A percentile compares a stretch with the other conserved stretches of the same genome.
phyloP scores from a whole-genome alignment of 2,329 filamentous ascomycete genomes.

The Paecilomyces dactylethromorphus region DNA sequence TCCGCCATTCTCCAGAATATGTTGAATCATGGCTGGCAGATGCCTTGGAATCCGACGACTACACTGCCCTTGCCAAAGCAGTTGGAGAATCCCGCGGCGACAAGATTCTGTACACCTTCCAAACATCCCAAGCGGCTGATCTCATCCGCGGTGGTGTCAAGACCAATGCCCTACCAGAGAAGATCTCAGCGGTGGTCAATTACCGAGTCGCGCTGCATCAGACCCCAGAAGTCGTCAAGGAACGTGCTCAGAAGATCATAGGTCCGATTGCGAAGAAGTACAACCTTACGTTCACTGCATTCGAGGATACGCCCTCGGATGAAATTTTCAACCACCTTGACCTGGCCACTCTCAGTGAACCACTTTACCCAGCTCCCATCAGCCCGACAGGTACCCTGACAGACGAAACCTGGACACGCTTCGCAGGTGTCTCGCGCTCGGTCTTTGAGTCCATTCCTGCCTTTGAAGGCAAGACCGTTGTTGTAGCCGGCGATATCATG shows the following conservation, averaged over 20 bases:
- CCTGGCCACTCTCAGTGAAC: constrained; percentile 21
- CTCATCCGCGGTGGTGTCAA: constrained; percentile 51
- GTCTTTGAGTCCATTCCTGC: constrained; percentile 31
- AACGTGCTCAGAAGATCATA: constrained; percentile 42
- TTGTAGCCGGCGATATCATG: constrained; percentile 42
- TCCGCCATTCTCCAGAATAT: constrained; percentile 46
- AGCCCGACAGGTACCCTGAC: constrained; percentile 25
- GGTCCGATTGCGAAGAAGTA: constrained; percentile 43
- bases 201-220: constrained; percentile 53
- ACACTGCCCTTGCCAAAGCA: constrained; percentile 34
- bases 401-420: constrained; percentile 27
- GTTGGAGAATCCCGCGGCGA: constrained; percentile 33
- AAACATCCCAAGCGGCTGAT: constrained; percentile 53
- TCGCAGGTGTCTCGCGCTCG: constrained; percentile 34
- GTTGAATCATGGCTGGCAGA: constrained; percentile 37
- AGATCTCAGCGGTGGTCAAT: constrained; percentile 47
- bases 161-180: constrained; percentile 53
- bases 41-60: constrained; percentile 41
- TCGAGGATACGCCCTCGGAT: constrained; percentile 25
- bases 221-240: constrained; percentile 39
- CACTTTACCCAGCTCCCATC: constrained; percentile 24
- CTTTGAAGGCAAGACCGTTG: constrained; percentile 26
- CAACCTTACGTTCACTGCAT: constrained; percentile 43
- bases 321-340: constrained; percentile 20
- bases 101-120: constrained; percentile 47